Conservation (phyloP, 257 asterid genomes). For the Solanum ahanhuiri region DNA sequence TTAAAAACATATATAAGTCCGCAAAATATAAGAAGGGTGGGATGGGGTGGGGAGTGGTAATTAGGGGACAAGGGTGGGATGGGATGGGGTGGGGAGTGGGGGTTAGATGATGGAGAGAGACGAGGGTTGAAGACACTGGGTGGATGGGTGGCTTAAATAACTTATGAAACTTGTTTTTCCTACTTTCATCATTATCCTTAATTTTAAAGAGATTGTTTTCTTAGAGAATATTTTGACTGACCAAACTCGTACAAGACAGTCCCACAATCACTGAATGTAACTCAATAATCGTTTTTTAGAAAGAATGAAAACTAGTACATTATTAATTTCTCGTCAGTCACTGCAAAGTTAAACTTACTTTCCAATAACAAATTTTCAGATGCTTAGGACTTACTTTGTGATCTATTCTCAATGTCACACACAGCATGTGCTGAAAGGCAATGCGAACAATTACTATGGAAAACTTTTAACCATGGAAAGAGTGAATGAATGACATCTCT, state of each 20-base stretch:
- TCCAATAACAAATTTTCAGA: background rate
- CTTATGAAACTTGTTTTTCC: rapidly evolving
- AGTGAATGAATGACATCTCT: background rate
- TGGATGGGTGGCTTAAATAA: too few relatives aligned
- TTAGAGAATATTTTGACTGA: background rate
- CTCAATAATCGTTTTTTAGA: background rate
- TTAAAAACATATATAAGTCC: background rate
- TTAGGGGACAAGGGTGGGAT: background rate
- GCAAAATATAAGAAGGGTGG: too few relatives aligned
- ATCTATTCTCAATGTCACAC: background rate
- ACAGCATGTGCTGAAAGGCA: background rate
- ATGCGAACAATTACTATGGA: background rate
- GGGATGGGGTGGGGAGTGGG: background rate
- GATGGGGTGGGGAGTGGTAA: too few relatives aligned
- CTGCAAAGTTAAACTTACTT: background rate
- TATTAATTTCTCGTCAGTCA: background rate
- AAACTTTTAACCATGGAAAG: background rate
- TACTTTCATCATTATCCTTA: background rate
- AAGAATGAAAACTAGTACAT: background rate
- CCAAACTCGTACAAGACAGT: background rate
- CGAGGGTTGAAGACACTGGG: background rate
- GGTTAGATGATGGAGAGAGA: background rate
- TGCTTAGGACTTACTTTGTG: background rate
- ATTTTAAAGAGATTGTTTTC: too few relatives aligned
- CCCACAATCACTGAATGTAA: background rate